These are phyloP conservation scores for Lolium rigidum DNA, from an alignment of 176 grass and related monocot genomes.

Conservation along the genomic window DNA sequence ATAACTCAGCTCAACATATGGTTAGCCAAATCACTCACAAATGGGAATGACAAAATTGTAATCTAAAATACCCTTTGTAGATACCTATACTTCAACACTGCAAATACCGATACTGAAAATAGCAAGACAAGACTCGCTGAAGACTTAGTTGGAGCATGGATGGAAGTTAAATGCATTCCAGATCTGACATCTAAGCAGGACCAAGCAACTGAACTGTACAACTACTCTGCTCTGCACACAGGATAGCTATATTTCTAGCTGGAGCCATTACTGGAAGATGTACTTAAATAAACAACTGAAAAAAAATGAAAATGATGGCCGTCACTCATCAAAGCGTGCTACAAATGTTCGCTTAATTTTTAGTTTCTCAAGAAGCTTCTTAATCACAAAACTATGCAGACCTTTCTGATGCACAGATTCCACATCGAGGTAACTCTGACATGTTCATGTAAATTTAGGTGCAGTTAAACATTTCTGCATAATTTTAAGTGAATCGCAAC, in stretches of 20 bases:
- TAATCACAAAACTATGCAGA: slow-evolving; percentile 5
- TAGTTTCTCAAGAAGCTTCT: slow-evolving; percentile 1
- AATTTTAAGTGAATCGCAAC: background rate
- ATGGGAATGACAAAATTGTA: background rate
- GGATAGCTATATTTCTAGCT: background rate
- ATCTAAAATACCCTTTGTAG: background rate
- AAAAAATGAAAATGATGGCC: background rate
- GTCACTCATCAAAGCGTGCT: background rate
- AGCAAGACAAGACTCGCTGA: background rate
- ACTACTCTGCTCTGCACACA: background rate
- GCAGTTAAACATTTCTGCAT: background rate
- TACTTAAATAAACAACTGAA: background rate
- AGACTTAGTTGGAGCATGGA: slow-evolving; percentile 4
- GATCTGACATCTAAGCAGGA: background rate
- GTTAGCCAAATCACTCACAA: slow-evolving; percentile 13
- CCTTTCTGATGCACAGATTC: background rate
- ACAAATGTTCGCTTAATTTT: background rate
- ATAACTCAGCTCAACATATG: slow-evolving; percentile 9
- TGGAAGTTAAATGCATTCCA: background rate
- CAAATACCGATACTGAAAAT: background rate
- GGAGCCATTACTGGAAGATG: background rate
- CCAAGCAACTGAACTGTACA: background rate
- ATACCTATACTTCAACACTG: background rate
- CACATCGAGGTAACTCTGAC: background rate
- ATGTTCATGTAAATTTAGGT: slow-evolving; percentile 5